These are phyloP conservation scores for Fagopyrum tataricum DNA, from an alignment of 148 eudicot genomes.

Conservation along the genomic window DNA sequence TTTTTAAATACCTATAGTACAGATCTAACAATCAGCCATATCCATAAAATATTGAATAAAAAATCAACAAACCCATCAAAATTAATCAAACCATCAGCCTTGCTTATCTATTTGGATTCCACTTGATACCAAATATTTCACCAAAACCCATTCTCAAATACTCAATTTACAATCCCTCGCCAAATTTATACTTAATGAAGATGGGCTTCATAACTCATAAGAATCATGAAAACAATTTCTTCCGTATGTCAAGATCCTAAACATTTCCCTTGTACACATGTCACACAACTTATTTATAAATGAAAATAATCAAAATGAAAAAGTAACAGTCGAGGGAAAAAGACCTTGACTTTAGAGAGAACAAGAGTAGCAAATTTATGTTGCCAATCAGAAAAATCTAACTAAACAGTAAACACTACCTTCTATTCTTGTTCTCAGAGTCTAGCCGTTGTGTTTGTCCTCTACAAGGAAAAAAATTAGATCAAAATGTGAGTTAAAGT, in stretches of 20 bases:
- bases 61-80: neutral
- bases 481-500: neutral
- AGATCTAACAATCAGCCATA: neutral
- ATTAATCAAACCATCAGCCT: slow-evolving; percentile 35
- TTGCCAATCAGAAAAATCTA: slow-evolving; percentile 89
- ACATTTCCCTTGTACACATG: too few relatives aligned
- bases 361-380: slow-evolving; percentile 62
- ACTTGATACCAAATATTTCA: neutral
- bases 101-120: too few relatives aligned
- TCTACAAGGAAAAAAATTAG: slow-evolving; percentile 15
- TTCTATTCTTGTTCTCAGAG: slow-evolving; percentile 20
- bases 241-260: too few relatives aligned
- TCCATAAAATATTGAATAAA: neutral
- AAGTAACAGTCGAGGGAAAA: neutral
- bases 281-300: too few relatives aligned
- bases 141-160: neutral
- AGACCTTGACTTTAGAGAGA: slow-evolving; percentile 82
- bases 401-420: slow-evolving; percentile 40
- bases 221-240: too few relatives aligned
- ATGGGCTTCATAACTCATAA: too few relatives aligned
- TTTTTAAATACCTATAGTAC: neutral
- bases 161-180: neutral
- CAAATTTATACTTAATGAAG: neutral
- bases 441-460: slow-evolving; percentile 38
- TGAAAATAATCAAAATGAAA: neutral